These are phyloP conservation scores for Aspergillus chevalieri DNA, from an alignment of 2,329 filamentous ascomycete species.

Conservation along the genomic window DNA sequence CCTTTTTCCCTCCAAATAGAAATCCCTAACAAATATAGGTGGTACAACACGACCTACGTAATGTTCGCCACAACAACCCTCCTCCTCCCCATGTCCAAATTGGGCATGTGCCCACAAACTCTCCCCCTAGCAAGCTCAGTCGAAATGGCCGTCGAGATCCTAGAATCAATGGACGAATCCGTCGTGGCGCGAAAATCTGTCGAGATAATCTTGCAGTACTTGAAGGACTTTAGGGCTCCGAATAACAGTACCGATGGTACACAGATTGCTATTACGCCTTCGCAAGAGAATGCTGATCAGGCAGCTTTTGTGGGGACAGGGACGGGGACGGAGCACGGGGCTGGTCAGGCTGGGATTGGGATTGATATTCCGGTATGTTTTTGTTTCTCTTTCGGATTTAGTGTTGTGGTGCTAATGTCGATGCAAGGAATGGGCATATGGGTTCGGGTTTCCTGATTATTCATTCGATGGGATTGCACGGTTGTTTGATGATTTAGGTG, in stretches of 20 bases:
- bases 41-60: conserved; percentile 40
- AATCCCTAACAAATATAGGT: conserved; percentile 20
- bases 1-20: not conserved
- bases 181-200: conserved; percentile 36
- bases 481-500: conserved; percentile 29
- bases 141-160: conserved; percentile 34
- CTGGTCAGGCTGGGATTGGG: conserved; percentile 11
- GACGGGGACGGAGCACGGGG: conserved; percentile 4
- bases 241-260: conserved; percentile 1
- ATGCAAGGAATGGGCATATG: conserved; percentile 27
- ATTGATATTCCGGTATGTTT: conserved; percentile 25
- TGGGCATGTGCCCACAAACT: conserved; percentile 23
- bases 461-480: conserved; percentile 31
- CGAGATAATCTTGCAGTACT: conserved; percentile 29
- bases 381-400: not conserved
- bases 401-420: not conserved
- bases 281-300: not conserved
- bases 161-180: conserved; percentile 40
- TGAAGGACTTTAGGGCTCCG: conserved; percentile 22
- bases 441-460: conserved; percentile 32
- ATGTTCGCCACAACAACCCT: conserved; percentile 36
- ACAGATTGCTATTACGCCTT: not conserved
- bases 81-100: conserved; percentile 28
- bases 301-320: not conserved
- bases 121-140: conserved; percentile 23